Evolutionary conservation across 768 basidiomycete genomes (phyloP).

Genomic region (Glaciozyma martinii): DNA sequence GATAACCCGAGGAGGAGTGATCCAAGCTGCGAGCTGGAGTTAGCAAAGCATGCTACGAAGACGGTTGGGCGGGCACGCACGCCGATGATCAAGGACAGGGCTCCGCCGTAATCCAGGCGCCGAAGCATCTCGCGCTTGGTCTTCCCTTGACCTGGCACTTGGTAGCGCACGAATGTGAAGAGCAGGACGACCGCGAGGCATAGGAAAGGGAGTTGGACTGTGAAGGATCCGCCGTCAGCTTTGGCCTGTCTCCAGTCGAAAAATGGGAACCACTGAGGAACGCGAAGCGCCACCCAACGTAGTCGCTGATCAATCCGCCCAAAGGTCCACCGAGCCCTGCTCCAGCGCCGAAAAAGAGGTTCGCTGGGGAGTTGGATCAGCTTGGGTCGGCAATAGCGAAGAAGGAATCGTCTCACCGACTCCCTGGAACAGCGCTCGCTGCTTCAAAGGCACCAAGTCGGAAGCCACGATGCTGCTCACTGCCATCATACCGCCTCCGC

Average conservation of each 20-base stretch:
- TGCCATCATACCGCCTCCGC: slow-evolving; percentile 44
- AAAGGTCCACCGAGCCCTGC: slow-evolving; percentile 40
- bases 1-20: slow-evolving; percentile 39
- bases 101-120: slow-evolving; percentile 78
- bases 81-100: slow-evolving; percentile 60
- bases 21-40: slow-evolving; percentile 25
- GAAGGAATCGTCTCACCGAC: slow-evolving; percentile 42
- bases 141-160: slow-evolving; percentile 47
- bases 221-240: neutral
- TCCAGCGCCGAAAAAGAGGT: slow-evolving; percentile 64
- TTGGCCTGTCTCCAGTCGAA: slow-evolving; percentile 22
- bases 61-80: slow-evolving; percentile 3
- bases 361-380: slow-evolving; percentile 22
- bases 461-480: slow-evolving; percentile 53
- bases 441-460: slow-evolving; percentile 79
- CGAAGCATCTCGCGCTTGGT: slow-evolving; percentile 26
- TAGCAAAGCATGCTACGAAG: neutral
- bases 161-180: slow-evolving; percentile 65
- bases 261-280: slow-evolving; percentile 50
- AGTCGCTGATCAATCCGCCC: slow-evolving; percentile 37
- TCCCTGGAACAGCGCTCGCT: slow-evolving; percentile 84
- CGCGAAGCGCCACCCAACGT: slow-evolving; percentile 60
- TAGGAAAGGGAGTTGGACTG: slow-evolving; percentile 64
- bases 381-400: neutral
- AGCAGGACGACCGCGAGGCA: slow-evolving; percentile 62